Percentiles rank a stretch among this genome's conserved stretches.
Conservation (phyloP, 192 early-diverging fungal genomes). For the Thamnidium elegans region DNA sequence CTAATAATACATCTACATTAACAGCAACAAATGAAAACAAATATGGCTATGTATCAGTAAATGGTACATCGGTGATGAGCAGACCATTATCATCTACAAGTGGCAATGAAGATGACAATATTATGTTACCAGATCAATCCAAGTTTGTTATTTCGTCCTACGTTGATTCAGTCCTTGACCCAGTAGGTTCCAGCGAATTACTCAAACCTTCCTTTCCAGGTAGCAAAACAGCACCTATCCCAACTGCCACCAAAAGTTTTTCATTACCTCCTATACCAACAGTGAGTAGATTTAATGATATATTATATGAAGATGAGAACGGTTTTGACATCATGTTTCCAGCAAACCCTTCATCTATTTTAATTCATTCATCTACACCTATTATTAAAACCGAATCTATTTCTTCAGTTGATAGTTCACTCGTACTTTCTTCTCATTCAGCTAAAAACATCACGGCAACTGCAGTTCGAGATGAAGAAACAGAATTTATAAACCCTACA, state of each 20-base stretch:
- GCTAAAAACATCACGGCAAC: background rate
- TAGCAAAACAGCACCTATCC: background rate
- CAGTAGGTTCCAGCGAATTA: conserved; percentile 5
- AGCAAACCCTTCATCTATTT: conserved; percentile 19
- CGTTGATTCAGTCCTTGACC: conserved; percentile 5
- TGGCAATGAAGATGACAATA: background rate
- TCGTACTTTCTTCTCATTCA: background rate
- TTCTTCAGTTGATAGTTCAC: conserved; percentile 1
- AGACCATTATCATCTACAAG: conserved; percentile 9
- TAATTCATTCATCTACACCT: background rate
- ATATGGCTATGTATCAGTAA: conserved; percentile 7
- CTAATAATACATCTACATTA: background rate
- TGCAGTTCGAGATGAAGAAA: background rate
- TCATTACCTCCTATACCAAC: conserved; percentile 19
- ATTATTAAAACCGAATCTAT: conserved; percentile 1
- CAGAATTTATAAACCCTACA: background rate
- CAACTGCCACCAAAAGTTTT: conserved; percentile 8
- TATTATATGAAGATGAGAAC: conserved; percentile 17
- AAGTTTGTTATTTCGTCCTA: background rate
- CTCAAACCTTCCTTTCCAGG: background rate
- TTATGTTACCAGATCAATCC: background rate
- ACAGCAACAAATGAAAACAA: background rate
- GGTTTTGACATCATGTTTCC: conserved; percentile 16
- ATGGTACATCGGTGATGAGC: background rate
- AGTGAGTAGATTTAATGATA: conserved; percentile 23